Conservation (phyloP, 2,329 filamentous ascomycete species). For the Alternaria tenuissima region DNA sequence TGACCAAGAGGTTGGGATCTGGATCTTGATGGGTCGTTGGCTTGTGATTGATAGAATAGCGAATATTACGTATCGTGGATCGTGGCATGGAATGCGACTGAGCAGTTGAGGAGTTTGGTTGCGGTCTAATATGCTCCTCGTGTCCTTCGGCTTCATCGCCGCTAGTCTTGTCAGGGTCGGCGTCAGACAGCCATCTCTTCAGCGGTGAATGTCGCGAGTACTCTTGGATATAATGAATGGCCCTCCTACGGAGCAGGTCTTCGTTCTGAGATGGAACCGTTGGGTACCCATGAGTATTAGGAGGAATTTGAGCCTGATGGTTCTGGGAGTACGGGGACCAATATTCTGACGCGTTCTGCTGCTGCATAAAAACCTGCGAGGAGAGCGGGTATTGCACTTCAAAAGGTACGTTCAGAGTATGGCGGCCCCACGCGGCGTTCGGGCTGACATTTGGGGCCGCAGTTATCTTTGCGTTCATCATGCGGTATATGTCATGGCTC, state of each 20-base stretch:
- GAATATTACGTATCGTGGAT: neutral
- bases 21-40: slow-evolving; percentile 10
- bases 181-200: slow-evolving; percentile 17
- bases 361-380: slow-evolving; percentile 8
- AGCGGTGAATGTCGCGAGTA: slow-evolving; percentile 14
- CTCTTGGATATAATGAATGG: slow-evolving; percentile 23
- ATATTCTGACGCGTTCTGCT: neutral
- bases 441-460: slow-evolving; percentile 3
- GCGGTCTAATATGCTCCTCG: neutral
- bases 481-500: slow-evolving; percentile 26
- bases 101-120: neutral
- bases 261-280: slow-evolving; percentile 14
- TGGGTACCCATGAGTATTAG: neutral
- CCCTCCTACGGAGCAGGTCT: slow-evolving; percentile 24
- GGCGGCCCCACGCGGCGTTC: neutral
- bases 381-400: slow-evolving; percentile 6
- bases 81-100: neutral
- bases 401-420: slow-evolving; percentile 11
- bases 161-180: slow-evolving; percentile 15
- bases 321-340: slow-evolving; percentile 6
- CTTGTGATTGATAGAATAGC: neutral
- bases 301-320: neutral
- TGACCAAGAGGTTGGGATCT: slow-evolving; percentile 14
- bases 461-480: slow-evolving; percentile 20
- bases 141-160: slow-evolving; percentile 8